A percentile compares a stretch with the other conserved stretches of the same genome.
phyloP scores from a whole-genome alignment of 805 yeast genomes.

The Suhomyces prunicola region DNA sequence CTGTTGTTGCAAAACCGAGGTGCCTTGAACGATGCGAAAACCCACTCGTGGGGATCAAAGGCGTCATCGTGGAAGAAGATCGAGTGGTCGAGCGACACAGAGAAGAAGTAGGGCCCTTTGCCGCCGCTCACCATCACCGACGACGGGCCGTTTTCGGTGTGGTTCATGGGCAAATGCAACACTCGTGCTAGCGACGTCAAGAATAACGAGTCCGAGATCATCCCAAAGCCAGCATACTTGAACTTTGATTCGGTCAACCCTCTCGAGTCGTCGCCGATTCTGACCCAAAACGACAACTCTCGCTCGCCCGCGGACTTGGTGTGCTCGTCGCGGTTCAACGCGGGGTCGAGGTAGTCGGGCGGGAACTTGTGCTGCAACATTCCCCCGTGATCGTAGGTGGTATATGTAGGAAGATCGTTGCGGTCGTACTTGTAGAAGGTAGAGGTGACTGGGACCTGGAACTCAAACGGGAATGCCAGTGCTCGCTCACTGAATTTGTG shows the following conservation, averaged over 20 bases:
- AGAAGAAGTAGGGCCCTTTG: constrained; percentile 24
- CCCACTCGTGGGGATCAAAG: constrained; percentile 34
- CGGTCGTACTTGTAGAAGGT: constrained; percentile 21
- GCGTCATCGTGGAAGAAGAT: constrained; percentile 35
- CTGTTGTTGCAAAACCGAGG: constrained; percentile 32
- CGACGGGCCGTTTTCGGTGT: not conserved
- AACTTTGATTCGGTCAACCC: constrained; percentile 9
- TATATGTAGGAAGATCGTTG: constrained; percentile 14
- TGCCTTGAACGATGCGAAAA: constrained; percentile 24
- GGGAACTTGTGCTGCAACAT: constrained; percentile 26
- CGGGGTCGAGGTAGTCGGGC: constrained; percentile 21
- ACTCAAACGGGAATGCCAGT: constrained; percentile 27
- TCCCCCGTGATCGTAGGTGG: constrained; percentile 14
- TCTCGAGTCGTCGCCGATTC: constrained; percentile 18
- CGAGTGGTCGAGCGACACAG: constrained; percentile 33
- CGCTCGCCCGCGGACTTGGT: constrained; percentile 28
- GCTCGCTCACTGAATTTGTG: constrained; percentile 15
- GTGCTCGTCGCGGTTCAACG: constrained; percentile 20
- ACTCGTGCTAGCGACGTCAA: constrained; percentile 28
- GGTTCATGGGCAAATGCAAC: constrained; percentile 23
- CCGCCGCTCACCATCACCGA: constrained; percentile 10
- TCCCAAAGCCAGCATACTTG: constrained; percentile 31
- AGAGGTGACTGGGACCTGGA: constrained; percentile 22
- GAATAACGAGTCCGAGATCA: constrained; percentile 31
- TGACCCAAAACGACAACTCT: constrained; percentile 30